Conservation (phyloP, 2,329 filamentous ascomycete genomes). For the Phialophora tarda region DNA sequence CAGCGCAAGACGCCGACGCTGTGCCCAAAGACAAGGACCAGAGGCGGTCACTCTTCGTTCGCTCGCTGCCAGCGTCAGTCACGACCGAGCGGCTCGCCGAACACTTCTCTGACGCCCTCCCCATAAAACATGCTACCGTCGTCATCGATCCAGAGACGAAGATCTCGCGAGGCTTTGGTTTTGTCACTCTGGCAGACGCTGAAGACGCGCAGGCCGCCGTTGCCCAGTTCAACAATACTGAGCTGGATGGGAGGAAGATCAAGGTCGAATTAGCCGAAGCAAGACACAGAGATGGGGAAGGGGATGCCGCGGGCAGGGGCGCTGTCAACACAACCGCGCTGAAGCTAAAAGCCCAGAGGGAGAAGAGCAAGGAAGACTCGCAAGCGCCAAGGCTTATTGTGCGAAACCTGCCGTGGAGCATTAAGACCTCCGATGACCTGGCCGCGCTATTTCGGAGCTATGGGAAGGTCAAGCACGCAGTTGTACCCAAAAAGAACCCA, state of each 20-base stretch:
- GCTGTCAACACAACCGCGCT: conserved; percentile 45
- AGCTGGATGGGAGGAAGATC: conserved; percentile 79
- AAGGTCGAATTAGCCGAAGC: conserved; percentile 87
- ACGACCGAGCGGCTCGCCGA: conserved; percentile 84
- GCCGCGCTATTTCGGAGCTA: conserved; percentile 80
- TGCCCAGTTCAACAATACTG: conserved; percentile 77
- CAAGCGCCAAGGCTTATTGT: conserved; percentile 80
- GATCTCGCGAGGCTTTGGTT: conserved; percentile 87
- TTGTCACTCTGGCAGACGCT: conserved; percentile 93
- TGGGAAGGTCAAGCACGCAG: conserved; percentile 87
- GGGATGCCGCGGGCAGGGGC: conserved; percentile 52
- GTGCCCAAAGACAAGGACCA: conserved; percentile 41
- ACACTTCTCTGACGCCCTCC: conserved; percentile 91
- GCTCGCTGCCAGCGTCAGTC: conserved; percentile 76
- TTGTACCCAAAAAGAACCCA: conserved; percentile 72
- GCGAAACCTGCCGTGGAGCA: conserved; percentile 93
- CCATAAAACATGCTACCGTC: conserved; percentile 94
- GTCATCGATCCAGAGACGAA: conserved; percentile 86
- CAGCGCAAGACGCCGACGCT: conserved; percentile 35
- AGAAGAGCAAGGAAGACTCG: conserved; percentile 64
- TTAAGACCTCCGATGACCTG: conserved; percentile 84
- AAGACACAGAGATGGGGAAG: conserved; percentile 73
- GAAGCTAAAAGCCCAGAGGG: conserved; percentile 52
- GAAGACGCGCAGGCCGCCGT: conserved; percentile 86
- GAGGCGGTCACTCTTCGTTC: conserved; percentile 81